Base-by-base conservation (phyloP, 2,329 filamentous ascomycete genomes). In the Huntiella abstrusa region DNA sequence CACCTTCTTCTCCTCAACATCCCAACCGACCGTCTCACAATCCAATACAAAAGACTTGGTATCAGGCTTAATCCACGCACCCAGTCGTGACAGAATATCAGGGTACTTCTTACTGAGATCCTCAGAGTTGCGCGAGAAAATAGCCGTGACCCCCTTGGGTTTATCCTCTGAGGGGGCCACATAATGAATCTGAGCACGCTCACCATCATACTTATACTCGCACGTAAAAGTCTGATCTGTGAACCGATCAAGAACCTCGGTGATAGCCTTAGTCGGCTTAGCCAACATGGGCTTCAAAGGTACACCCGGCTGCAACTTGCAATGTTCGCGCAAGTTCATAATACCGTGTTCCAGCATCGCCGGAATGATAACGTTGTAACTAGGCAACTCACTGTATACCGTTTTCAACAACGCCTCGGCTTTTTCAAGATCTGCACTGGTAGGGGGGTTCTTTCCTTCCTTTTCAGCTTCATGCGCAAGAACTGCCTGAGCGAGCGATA, bases 141-240 rank as follows among this genome's bases (percentile, higher is more conserved):
- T 94, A 43, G 88, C 85, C 6, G 85, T 78, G 33, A 96, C 74
- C 2, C 88, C 88, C 19, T 38, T 47, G 8, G 44, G 34, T 45
- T 75, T 70, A 4, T 71, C 73, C 33, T 71, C 64, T 51, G 84
- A 81, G 52, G 77, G 77, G 4, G 87, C 80, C 32, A 96, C 85
- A 54, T 93, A 98, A 59, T 98, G 91, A 43, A 98, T 96, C 59
- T 98, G 91, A n/a, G 91, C 91, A 58, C 91, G 73, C 62, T 98
- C 91, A 42, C 91, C 91, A 56, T 98, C 91, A 57, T 98, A 98
- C 62, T 98, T 98, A 70, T 93, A 98, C 60, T 98, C 91, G 64
- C 91, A 98, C 1, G 91, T 96, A 57, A 98, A 98, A 19, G 80
- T 82, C 58, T 94, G 91, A 52, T 83, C 78, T 59, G 96, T 91